Conservation (phyloP, 2,329 filamentous ascomycete genomes). For the Cytospora paraplurivora region DNA sequence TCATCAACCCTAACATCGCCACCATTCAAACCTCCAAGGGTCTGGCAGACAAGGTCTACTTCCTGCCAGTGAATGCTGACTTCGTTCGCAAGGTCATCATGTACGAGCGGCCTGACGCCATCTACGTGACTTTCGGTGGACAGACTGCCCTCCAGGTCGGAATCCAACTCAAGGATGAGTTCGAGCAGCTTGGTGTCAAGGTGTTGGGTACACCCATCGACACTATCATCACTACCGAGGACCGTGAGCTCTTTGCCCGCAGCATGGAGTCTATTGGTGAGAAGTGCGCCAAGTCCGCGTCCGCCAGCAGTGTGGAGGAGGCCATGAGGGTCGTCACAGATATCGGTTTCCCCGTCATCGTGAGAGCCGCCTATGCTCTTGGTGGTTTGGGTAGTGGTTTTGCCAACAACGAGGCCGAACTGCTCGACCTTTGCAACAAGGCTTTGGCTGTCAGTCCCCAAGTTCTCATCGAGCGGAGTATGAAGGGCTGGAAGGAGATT, state of each 20-base stretch:
- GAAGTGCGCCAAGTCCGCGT: conserved; percentile 96
- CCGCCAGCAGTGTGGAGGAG: conserved; percentile 85
- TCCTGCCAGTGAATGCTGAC: conserved; percentile 93
- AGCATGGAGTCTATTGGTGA: conserved; percentile 99
- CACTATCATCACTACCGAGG: conserved; percentile 97
- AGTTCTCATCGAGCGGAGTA: conserved; percentile 93
- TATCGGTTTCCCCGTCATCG: conserved; percentile 96
- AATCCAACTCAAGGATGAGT: conserved; percentile 97
- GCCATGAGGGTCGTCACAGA: conserved; percentile 84
- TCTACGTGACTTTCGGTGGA: conserved; percentile 96
- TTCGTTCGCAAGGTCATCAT: conserved; percentile 98
- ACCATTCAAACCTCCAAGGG: conserved; percentile 99
- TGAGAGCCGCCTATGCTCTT: conserved; percentile 92
- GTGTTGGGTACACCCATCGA: conserved; percentile 96
- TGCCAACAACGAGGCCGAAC: conserved; percentile 80
- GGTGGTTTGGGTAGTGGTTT: conserved; percentile 96
- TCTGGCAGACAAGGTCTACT: conserved; percentile 97
- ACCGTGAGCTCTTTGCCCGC: conserved; percentile 93
- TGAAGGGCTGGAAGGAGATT: conserved; percentile 99
- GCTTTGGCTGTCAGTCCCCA: conserved; percentile 94
- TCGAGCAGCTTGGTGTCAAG: conserved; percentile 86
- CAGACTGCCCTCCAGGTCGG: conserved; percentile 96
- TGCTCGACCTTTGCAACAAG: conserved; percentile 88
- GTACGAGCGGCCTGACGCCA: conserved; percentile 91
- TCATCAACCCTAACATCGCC: conserved; percentile 99